Percentiles rank a stretch among this genome's conserved stretches.
Evolutionary conservation across 1,284 basidiomycete genomes (phyloP).

Genomic region (Xanthoconium separans): DNA sequence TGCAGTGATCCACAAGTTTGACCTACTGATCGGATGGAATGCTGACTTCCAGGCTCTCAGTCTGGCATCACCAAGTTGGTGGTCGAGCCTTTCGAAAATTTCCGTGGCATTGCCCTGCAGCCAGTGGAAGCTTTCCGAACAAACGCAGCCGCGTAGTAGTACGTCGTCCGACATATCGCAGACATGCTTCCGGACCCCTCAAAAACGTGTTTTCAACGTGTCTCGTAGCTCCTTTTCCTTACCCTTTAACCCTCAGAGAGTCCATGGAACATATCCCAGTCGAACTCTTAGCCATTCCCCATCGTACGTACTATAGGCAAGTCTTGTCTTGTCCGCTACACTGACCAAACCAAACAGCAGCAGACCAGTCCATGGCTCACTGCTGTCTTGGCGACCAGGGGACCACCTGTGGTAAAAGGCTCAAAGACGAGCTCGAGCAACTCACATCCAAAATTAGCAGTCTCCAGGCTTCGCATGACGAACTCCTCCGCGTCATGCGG

Average conservation of each 20-base stretch:
- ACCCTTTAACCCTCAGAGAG: conserved; percentile 29
- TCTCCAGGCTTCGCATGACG: conserved; percentile 34
- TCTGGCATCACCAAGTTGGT: conserved; percentile 10
- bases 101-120: conserved; percentile 18
- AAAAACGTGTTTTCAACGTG: conserved; percentile 33
- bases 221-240: conserved; percentile 12
- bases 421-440: conserved; percentile 28
- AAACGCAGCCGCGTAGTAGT: conserved; percentile 10
- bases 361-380: conserved; percentile 22
- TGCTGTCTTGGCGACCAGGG: conserved; percentile 24
- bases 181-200: conserved; percentile 12
- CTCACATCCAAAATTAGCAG: conserved; percentile 25
- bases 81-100: conserved; percentile 16
- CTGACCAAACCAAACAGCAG: conserved; percentile 9
- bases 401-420: conserved; percentile 2
- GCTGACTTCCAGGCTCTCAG: not conserved
- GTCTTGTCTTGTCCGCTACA: not conserved
- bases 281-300: conserved; percentile 22
- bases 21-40: conserved; percentile 2
- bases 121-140: conserved; percentile 24
- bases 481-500: conserved; percentile 26
- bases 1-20: conserved; percentile 17
- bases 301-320: conserved; percentile 12
- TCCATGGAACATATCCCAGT: conserved; percentile 22
- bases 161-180: conserved; percentile 24